A percentile compares a stretch with the other conserved stretches of the same genome.
These are phyloP conservation scores for Ulota crispa DNA, from an alignment of 225 moss, liverwort and hornwort species.

Conservation along the genomic window DNA sequence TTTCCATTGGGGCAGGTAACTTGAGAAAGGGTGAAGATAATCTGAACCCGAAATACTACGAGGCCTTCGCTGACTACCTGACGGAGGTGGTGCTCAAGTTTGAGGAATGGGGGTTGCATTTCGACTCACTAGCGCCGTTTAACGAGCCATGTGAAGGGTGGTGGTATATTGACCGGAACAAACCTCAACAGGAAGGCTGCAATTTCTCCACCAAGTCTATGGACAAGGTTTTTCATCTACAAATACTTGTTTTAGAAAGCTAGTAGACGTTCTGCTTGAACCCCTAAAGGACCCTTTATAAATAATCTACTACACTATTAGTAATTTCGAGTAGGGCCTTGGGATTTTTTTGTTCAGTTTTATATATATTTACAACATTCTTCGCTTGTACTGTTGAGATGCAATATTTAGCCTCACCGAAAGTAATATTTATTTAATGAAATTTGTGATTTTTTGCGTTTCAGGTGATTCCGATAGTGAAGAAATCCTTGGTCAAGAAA, in stretches of 20 bases:
- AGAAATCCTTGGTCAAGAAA: slow-evolving; percentile 56
- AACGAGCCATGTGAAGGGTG: slow-evolving; percentile 97
- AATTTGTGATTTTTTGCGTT: neutral
- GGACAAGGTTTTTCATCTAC: slow-evolving; percentile 56
- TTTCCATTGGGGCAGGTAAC: slow-evolving; percentile 48
- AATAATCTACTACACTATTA: neutral
- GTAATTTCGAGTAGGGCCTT: neutral
- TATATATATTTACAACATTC: neutral
- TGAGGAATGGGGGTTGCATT: slow-evolving; percentile 72
- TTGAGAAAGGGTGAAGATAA: slow-evolving; percentile 77
- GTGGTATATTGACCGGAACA: slow-evolving; percentile 88
- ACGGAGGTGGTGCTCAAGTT: slow-evolving; percentile 87
- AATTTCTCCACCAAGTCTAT: slow-evolving; percentile 76
- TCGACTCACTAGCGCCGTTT: slow-evolving; percentile 79
- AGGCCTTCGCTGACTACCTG: slow-evolving; percentile 82
- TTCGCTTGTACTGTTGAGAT: neutral
- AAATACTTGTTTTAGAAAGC: neutral
- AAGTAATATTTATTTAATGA: neutral
- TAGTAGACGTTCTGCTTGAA: neutral
- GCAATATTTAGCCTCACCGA: neutral
- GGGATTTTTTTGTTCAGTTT: neutral
- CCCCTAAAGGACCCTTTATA: too few species aligned
- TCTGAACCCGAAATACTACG: slow-evolving; percentile 56
- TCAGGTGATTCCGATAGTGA: slow-evolving; percentile 72
- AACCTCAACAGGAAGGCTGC: slow-evolving; percentile 95